Conservation (phyloP, 1,139 yeast species). For the Debaryomyces psychrophilus region DNA sequence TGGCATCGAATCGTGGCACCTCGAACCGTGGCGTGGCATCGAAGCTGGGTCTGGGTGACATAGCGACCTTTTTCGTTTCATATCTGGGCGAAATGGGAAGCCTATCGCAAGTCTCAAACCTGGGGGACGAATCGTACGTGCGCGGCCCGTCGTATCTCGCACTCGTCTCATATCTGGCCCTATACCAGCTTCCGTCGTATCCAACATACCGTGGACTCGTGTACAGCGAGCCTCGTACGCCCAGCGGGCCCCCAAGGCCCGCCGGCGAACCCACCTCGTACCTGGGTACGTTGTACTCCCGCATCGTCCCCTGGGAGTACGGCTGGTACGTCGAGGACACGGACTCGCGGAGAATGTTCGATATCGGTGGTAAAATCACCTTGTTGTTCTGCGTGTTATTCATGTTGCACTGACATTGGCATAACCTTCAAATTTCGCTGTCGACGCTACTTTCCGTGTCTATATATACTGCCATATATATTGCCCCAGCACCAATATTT, state of each 20-base stretch:
- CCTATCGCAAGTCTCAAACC: neutral
- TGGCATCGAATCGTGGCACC: neutral
- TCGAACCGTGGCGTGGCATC: neutral
- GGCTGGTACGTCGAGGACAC: constrained; percentile 12
- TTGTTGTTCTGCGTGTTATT: constrained; percentile 18
- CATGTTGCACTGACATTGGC: constrained; percentile 9
- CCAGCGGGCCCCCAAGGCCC: neutral
- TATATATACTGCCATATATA: constrained; percentile 1
- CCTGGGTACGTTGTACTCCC: neutral
- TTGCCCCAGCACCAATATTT: neutral
- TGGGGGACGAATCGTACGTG: neutral
- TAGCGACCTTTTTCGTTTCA: neutral
- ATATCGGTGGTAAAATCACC: constrained; percentile 41
- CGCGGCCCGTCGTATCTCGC: neutral
- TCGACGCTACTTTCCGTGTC: neutral
- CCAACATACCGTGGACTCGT: too few relatives aligned
- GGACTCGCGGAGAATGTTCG: constrained; percentile 28
- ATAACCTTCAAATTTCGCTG: constrained; percentile 12
- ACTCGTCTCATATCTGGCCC: neutral
- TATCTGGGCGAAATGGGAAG: neutral
- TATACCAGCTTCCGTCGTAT: too few relatives aligned
- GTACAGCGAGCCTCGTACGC: too few relatives aligned
- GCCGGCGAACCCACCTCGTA: neutral
- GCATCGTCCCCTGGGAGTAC: neutral
- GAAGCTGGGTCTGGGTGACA: constrained; percentile 1